Conservation (phyloP, 2,329 filamentous ascomycete species). For the Talaromyces verruculosus region DNA sequence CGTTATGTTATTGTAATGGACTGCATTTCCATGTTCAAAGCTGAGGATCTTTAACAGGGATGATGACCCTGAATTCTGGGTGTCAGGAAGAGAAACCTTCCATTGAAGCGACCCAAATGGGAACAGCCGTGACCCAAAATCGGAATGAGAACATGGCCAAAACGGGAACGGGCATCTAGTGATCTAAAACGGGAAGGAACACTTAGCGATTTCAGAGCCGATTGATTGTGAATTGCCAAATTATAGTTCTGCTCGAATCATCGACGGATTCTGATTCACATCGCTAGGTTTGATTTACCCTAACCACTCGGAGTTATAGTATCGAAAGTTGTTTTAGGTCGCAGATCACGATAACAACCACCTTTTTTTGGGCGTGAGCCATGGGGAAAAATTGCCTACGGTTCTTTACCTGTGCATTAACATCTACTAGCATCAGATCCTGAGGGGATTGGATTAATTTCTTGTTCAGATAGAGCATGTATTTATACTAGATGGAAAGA, state of each 20-base stretch:
- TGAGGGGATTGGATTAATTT: not conserved
- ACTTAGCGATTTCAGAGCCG: not conserved
- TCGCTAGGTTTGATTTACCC: not conserved
- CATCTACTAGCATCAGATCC: not conserved
- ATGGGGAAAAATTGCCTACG: not conserved
- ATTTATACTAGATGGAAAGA: constrained; percentile 1
- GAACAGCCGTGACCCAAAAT: not conserved
- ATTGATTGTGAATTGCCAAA: not conserved
- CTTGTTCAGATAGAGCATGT: not conserved
- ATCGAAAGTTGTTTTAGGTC: not conserved
- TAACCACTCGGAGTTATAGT: not conserved
- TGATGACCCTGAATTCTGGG: not conserved
- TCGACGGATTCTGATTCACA: not conserved
- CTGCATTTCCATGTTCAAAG: not conserved
- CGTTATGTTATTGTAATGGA: not conserved
- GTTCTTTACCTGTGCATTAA: not conserved
- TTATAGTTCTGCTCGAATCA: not conserved
- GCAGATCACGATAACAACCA: not conserved
- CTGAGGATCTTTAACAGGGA: not conserved
- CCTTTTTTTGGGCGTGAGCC: not conserved
- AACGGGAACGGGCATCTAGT: not conserved
- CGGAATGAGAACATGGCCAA: not conserved
- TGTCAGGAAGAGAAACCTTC: not conserved
- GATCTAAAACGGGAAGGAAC: not conserved
- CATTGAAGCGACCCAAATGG: not conserved